phyloP scores from a whole-genome alignment of 192 early-diverging fungal genomes.

The Mortierella antarctica region DNA sequence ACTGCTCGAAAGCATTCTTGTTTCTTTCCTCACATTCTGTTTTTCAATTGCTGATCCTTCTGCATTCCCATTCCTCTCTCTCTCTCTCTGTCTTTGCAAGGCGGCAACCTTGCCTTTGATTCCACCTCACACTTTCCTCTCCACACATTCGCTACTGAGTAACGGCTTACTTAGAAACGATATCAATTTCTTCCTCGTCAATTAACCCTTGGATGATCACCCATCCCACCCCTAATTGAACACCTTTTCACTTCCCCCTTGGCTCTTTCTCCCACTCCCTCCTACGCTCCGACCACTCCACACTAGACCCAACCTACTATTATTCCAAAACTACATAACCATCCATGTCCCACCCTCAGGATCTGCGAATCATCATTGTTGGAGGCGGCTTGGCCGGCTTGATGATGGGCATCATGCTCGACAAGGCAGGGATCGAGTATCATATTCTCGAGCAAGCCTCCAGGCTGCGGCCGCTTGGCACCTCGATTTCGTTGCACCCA shows the following conservation, averaged over 20 bases:
- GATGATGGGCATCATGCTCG: constrained; percentile 47
- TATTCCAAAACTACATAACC: background rate
- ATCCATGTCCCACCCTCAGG: constrained; percentile 12
- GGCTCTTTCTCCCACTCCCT: background rate
- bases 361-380: constrained; percentile 34
- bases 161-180: too few relatives aligned
- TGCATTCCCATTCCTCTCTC: background rate
- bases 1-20: background rate
- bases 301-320: background rate
- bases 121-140: too few relatives aligned
- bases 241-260: background rate
- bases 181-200: too few relatives aligned
- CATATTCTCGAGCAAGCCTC: constrained; percentile 53
- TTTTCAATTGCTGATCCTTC: background rate
- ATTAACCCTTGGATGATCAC: too few relatives aligned
- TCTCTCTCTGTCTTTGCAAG: too few relatives aligned
- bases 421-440: constrained; percentile 46
- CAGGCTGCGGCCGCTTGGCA: constrained; percentile 40
- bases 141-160: too few relatives aligned
- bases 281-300: background rate
- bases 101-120: too few relatives aligned
- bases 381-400: constrained; percentile 40
- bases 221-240: background rate
- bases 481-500: constrained; percentile 47
- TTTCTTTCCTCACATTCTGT: background rate